Evolutionary conservation across 148 eudicot species (phyloP), one percentile per base, ranked within the genome.

Genomic region (Rhododendron ferrugineum): DNA sequence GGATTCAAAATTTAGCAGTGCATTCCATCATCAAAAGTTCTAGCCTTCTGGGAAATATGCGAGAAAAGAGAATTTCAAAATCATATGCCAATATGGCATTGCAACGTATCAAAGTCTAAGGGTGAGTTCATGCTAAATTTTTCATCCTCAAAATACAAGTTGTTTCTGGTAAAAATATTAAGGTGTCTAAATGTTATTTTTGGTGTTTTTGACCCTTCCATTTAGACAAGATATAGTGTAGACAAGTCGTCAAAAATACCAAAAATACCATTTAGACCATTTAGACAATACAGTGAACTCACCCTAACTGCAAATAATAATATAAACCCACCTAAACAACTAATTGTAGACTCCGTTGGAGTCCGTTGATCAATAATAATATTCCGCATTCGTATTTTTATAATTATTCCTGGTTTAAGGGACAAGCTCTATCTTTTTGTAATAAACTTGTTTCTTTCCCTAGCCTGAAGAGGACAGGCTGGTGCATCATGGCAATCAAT

Each of bases 401-500:
- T 10, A 58, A 4, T 5, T 37, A 81, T 36, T 26, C 46, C 42
- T 30, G 62, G n/a, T 79, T 30, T 79, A 15, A 34, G 28, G 28
- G n/a, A 26, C 60, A 47, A 26, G 82, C 22, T 34, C 60, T 28
- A 47, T 34, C 30, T 22, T 79, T 49, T 79, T 3, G 54, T 32
- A 79, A 26, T 28, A 79, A 78, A 79, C 28, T 50, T 50, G 54
- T 20, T 30, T 20, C 58, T 52, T 79, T 30, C 30, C 26, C 23
- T 16, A 77, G 42, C 5, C 42, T 36, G 7, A 18, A 34, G 28
- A 26, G 32, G 30, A 26, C 32, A 28, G 58, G 34, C 56, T 70
- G 82, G 44, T 6, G 79, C 42, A 23, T 60, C 15, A 37, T 36
- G 54, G 85, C 30, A 72, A 83, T 56, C 84, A 13, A 75, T 79